A percentile compares a stretch with the other conserved stretches of the same genome.
Conservation (phyloP, 495 filamentous ascomycete genomes). For the Neurospora sp. region DNA sequence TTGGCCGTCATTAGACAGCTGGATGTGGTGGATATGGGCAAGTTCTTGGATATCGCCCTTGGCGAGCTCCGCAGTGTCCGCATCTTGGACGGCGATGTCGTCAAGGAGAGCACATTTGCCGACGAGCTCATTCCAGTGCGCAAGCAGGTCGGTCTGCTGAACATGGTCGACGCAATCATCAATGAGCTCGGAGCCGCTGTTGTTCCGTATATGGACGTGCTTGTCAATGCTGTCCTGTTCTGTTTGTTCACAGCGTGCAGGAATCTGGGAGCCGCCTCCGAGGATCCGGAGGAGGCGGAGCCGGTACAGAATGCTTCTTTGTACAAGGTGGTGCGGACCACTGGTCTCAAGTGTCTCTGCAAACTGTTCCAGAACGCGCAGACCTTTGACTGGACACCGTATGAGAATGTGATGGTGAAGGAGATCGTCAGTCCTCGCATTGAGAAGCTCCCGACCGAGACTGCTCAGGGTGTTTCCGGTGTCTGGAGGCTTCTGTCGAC, state of each 20-base stretch:
- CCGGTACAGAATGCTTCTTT: slow-evolving; percentile 43
- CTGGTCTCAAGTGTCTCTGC: slow-evolving; percentile 67
- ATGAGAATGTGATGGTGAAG: slow-evolving; percentile 55
- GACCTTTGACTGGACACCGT: slow-evolving; percentile 58
- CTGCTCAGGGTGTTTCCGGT: slow-evolving; percentile 77
- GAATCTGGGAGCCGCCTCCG: slow-evolving; percentile 31
- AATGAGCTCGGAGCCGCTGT: slow-evolving; percentile 66
- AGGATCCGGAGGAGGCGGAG: slow-evolving; percentile 36
- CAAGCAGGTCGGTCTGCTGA: slow-evolving; percentile 78
- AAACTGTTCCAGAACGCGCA: slow-evolving; percentile 61
- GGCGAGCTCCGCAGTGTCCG: slow-evolving; percentile 52
- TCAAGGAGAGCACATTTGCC: slow-evolving; percentile 40
- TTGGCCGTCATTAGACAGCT: slow-evolving; percentile 42
- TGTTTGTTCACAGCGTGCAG: slow-evolving; percentile 66
- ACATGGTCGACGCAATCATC: slow-evolving; percentile 84
- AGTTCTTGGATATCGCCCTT: slow-evolving; percentile 76
- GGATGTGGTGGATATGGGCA: slow-evolving; percentile 50
- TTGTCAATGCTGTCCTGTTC: slow-evolving; percentile 68
- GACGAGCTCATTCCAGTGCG: slow-evolving; percentile 48
- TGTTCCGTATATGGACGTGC: slow-evolving; percentile 43
- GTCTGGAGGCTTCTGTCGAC: slow-evolving; percentile 68
- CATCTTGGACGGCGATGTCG: slow-evolving; percentile 39
- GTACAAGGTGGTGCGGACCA: slow-evolving; percentile 59
- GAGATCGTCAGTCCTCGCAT: slow-evolving; percentile 68
- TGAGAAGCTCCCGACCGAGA: slow-evolving; percentile 73